Conservation (phyloP, 495 filamentous ascomycete genomes). For the Talaromyces borbonicus region DNA sequence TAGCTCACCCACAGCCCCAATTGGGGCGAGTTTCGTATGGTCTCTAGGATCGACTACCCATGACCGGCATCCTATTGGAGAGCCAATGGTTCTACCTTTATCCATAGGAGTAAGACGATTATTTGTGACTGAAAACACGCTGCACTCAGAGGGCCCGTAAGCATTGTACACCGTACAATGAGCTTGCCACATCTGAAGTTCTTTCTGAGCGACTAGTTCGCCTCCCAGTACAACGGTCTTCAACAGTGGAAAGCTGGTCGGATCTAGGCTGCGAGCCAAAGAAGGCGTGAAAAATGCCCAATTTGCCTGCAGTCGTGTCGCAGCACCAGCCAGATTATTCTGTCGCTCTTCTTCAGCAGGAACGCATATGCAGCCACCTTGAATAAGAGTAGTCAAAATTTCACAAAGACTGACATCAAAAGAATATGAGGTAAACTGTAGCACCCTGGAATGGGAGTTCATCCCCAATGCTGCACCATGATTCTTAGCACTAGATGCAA, state of each 20-base stretch:
- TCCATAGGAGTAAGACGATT: slow-evolving; percentile 31
- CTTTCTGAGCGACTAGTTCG: slow-evolving; percentile 35
- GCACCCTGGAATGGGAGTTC: slow-evolving; percentile 29
- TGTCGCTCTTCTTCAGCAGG: slow-evolving; percentile 40
- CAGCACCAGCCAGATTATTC: slow-evolving; percentile 37
- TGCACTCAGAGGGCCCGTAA: slow-evolving; percentile 43
- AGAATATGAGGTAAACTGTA: slow-evolving; percentile 37
- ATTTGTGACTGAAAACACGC: slow-evolving; percentile 37
- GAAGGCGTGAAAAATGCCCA: slow-evolving; percentile 42
- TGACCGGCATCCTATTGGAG: too few relatives aligned
- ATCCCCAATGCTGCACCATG: too few relatives aligned
- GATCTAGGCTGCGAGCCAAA: slow-evolving; percentile 32
- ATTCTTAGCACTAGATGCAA: slow-evolving; percentile 33
- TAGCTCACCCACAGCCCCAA: slow-evolving; percentile 45
- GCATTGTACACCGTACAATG: slow-evolving; percentile 35
- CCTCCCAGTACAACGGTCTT: slow-evolving; percentile 40
- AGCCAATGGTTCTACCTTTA: too few relatives aligned
- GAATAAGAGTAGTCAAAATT: slow-evolving; percentile 33
- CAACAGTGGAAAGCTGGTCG: slow-evolving; percentile 35
- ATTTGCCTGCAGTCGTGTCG: slow-evolving; percentile 34
- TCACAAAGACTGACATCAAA: slow-evolving; percentile 40
- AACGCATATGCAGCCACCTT: slow-evolving; percentile 42
- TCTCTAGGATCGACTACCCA: slow-evolving; percentile 42
- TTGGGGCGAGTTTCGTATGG: slow-evolving; percentile 33
- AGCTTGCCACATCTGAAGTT: slow-evolving; percentile 29